Base-by-base conservation (phyloP, 2,329 filamentous ascomycete species). In the Aspergillus nomiae region DNA sequence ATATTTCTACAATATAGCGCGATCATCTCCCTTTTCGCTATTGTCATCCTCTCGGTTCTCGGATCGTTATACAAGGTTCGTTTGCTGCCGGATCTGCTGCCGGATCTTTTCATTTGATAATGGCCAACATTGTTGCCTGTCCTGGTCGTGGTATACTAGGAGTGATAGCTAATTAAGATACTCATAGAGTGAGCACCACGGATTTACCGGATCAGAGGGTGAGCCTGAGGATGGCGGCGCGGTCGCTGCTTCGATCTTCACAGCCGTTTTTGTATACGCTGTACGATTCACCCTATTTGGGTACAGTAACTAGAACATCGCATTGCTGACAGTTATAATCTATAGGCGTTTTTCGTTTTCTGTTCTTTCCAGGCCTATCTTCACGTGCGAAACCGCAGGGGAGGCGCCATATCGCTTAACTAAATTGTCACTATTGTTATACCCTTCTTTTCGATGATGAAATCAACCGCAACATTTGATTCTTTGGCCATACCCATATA, bases 341-440 rank as follows among this genome's bases (percentile, higher is more conserved):
- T 38, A 24, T 68, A 96, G 94, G 89, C 85, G 21, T 98, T 98
- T 84, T 86, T 97, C 61, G 85, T 96, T 57, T 97, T 96, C 82
- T 98, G 94, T 80, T 91, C 90, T 62, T 87, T 94, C 69, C 94
- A 98, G 78, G 94, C 93, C 67, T 87, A 91, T 74, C 85, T 97
- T 65, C 93, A 98, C 79, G 81, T 92, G 72, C 89, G 92, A 78
- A 90, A 94, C 78, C 92, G 88, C 80, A 86, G 91, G 78, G 86
- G 91, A 76, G 94, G 94, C 67, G 90, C 92, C 65, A 97, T 97
- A 81, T 88, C 90, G 64, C 83, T 97, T 76, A 85, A 82, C 71
- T 87, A 75, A 74, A 65, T 58, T 26, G 63, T 50, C 58, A 46
- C 62, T 62, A 62, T 68, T 61, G 66, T 61, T 61, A 30, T 62